phyloP scores from a whole-genome alignment of 2,329 filamentous ascomycete species.

The Dryadomyces quercus-mongolicae region DNA sequence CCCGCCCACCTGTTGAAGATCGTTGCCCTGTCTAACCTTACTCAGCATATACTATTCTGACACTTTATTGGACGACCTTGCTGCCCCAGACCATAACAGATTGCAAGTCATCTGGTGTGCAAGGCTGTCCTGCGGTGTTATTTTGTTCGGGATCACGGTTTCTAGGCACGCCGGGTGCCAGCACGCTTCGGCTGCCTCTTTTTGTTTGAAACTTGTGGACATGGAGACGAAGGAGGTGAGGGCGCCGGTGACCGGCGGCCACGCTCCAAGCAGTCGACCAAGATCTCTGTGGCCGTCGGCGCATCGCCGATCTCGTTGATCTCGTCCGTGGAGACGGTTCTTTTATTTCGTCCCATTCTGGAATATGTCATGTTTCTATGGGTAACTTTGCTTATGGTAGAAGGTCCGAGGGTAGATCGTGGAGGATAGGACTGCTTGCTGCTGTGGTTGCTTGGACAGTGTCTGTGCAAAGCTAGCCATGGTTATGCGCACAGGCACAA shows the following conservation, averaged over 20 bases:
- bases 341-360: neutral
- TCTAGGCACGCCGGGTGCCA: no score
- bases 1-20: neutral
- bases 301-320: neutral
- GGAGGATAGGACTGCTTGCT: no score
- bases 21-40: neutral
- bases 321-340: neutral
- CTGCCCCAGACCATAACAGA: neutral
- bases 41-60: neutral
- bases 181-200: no score
- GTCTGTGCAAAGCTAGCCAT: no score
- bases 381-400: no score
- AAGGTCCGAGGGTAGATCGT: no score
- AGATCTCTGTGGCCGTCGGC: neutral
- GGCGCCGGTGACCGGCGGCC: neutral
- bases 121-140: no score
- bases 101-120: no score
- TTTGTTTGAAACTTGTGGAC: no score
- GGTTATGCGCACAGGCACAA: no score
- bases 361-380: neutral
- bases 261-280: neutral
- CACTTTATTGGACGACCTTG: neutral
- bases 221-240: neutral
- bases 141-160: no score
- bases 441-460: no score